Percentiles rank a stretch among this genome's conserved stretches.
Conservation (phyloP, 2,329 filamentous ascomycete species). For the Alternaria hordeiaustralica region DNA sequence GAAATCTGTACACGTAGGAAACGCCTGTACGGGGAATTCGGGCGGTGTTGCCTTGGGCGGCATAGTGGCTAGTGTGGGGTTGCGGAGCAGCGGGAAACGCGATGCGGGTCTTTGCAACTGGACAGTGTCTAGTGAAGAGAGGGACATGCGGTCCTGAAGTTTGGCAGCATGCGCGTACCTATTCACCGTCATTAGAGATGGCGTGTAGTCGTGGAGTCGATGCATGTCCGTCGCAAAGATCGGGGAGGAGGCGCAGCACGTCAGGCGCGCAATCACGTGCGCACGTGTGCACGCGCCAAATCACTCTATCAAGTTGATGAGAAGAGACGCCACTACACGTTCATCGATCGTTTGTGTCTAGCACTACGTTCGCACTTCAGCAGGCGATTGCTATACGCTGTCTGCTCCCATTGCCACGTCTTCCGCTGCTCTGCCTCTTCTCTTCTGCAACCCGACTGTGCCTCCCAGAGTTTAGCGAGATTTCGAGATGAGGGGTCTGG, state of each 20-base stretch:
- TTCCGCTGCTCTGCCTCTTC: neutral
- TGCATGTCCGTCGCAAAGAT: neutral
- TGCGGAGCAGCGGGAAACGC: neutral
- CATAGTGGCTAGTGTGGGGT: conserved; percentile 1
- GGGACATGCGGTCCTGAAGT: neutral
- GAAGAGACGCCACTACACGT: neutral
- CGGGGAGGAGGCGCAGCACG: neutral
- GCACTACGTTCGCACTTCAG: neutral
- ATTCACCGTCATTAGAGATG: neutral
- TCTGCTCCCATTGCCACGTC: neutral
- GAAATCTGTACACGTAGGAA: conserved; percentile 14
- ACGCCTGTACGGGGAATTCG: conserved; percentile 14
- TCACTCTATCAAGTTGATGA: neutral
- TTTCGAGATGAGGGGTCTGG: neutral
- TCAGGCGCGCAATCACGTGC: neutral
- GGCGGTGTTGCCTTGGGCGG: conserved; percentile 3
- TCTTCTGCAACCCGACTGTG: neutral
- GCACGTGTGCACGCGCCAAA: neutral
- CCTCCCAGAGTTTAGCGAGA: neutral
- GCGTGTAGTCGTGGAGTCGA: neutral
- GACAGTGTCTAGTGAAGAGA: neutral
- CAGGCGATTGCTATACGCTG: neutral
- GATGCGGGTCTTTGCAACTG: neutral
- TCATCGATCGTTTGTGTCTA: neutral
- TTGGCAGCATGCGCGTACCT: neutral